Base-by-base conservation (phyloP, 495 filamentous ascomycete genomes). In the Trichoderma reesei region DNA sequence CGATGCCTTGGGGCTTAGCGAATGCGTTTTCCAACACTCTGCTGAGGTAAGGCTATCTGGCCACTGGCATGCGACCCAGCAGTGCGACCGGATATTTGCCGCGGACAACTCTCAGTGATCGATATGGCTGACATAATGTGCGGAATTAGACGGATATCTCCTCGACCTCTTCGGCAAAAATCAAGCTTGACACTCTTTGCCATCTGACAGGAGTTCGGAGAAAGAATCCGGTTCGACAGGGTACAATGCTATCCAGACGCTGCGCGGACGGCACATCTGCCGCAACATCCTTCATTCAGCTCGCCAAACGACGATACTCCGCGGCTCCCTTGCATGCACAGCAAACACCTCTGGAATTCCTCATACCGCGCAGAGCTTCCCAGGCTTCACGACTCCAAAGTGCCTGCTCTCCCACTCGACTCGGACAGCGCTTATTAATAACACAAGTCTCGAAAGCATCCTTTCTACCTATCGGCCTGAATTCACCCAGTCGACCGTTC, bases 401-500 rank as follows among this genome's bases (percentile, higher is more conserved):
- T 18, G 18, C 31, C 8, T 56, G 59, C 39, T 41, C 34, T 9
- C 18, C 5, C 34, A 20, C 42, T 51, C 36, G 8, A 60, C 18
- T 37, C 42, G 13, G 39, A 59, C 5, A 20, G 48, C 65, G 62
- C 59, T 41, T 46, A 7, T 20, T 67, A 7, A n/a, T 42, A 14
- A 2, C 36, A 5, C 16, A 34, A 16, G 26, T 34, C 3, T 39
- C 44, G 1, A 37, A 46, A 63, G 11, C n/a, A 11, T 61, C 59
- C 18, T 16, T 18, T 9, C 13, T 61, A 18, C n/a, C 69, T 62
- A 64, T 65, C 60, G 4, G 37, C 18, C 37, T 62, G 61, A 3
- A 16, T 31, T 39, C 68, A 61, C 65, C 7, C 10, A 56, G 37
- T 16, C 65, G 68, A 26, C 16, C 64, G 0, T 78, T 80, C 63